Base-by-base conservation (phyloP, 768 basidiomycete genomes). In the Mycena venus region DNA sequence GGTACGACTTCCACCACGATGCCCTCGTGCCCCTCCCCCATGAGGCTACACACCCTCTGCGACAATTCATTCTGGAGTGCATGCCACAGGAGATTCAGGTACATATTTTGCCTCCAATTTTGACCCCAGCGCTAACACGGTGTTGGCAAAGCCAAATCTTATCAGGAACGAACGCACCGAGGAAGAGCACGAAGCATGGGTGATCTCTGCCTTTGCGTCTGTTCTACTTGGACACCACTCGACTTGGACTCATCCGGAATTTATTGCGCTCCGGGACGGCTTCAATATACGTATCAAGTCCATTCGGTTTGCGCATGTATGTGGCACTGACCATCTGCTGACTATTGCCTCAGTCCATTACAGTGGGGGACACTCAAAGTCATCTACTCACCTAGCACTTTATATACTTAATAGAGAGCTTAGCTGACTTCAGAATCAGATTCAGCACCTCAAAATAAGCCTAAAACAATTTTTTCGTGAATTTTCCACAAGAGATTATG, bases 231-330 rank as follows among this genome's bases (percentile, higher is more conserved):
- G 60, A 9, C 32, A 40, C 23, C 23, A 27, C 2, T n/a, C 38
- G 12, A 62, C 49, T 4, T 59, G 69, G 69, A 23, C 8, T 12
- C 32, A 40, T 31, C 60, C 69, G 21, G 61, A 70, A 11, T 70
- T 19, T 12, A 2, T 40, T 9, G 62, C 49, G 14, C 62, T 71
- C 8, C 19, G 17, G 38, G 34, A 31, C 2, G 70, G 61, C n/a
- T 65, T 64, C 32, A 34, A 59, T 23, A 14, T 21, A 3, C 5
- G 0, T 7, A 8, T 70, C 36, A n/a, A n/a, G 4, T 10, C 1
- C 8, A 9, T 49, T 9, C 25, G 17, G 2, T 59, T 68, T 25
- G n/a, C 55, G 7, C 10, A 44, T 40, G 56, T 59, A 31, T 23
- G n/a, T n/a, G n/a, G n/a, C n/a, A n/a, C n/a, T n/a, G n/a, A n/a